phyloP scores from a whole-genome alignment of 257 asterid species.

The Nicotiana tabacum region DNA sequence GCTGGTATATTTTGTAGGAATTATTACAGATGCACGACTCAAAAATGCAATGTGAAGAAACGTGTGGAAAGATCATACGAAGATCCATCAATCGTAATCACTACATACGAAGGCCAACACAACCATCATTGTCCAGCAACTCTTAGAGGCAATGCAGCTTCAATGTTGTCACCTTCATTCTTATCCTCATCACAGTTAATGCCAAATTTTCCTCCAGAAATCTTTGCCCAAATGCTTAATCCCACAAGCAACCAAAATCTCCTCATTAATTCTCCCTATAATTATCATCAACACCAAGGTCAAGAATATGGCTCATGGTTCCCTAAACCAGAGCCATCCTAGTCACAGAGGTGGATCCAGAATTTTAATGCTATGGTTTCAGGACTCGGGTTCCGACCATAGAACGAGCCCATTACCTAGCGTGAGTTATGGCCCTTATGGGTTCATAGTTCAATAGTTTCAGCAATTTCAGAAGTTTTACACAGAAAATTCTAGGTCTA shows the following conservation, averaged over 20 bases:
- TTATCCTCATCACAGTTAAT: constrained; percentile 29
- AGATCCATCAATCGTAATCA: constrained; percentile 55
- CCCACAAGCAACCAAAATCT: constrained; percentile 4
- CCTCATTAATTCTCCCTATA: constrained; percentile 8
- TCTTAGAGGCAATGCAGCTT: constrained; percentile 39
- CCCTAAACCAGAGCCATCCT: constrained; percentile 16
- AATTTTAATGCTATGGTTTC: too few relatives aligned
- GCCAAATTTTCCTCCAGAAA: constrained; percentile 24
- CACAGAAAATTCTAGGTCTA: too few relatives aligned
- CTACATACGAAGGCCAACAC: constrained; percentile 69
- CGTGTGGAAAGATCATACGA: constrained; percentile 61
- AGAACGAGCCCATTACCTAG: too few relatives aligned
- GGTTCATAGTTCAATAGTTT: too few relatives aligned
- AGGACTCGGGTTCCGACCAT: too few relatives aligned
- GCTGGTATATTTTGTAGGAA: constrained; percentile 35
- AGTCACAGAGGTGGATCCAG: too few relatives aligned
- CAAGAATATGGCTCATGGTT: constrained; percentile 17
- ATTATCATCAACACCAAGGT: constrained; percentile 15
- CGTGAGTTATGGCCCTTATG: too few relatives aligned
- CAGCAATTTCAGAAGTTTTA: too few relatives aligned
- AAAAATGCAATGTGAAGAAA: constrained; percentile 59
- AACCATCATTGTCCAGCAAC: constrained; percentile 69
- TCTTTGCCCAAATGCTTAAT: constrained; percentile 28
- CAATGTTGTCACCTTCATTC: constrained; percentile 24
- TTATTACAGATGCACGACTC: constrained; percentile 63